Base-by-base conservation (phyloP, 108 stramenopile genomes). In the Stephanodiscus triporus region DNA sequence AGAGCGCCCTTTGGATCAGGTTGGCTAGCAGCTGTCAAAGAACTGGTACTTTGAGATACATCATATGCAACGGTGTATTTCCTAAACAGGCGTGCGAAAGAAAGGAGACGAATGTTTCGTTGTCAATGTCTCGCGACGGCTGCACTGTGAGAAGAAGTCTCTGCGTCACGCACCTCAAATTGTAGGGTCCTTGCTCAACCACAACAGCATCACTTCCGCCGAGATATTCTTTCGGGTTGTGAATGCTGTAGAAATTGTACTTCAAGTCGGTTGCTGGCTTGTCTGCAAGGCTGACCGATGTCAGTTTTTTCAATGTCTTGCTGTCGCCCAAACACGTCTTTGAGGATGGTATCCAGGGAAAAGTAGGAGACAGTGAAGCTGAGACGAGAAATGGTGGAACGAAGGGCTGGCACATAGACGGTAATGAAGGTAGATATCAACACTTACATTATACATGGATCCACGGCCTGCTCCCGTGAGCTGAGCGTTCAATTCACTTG, bases 151-250 rank as follows among this genome's bases (percentile, higher is more conserved):
- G 16, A 40, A 14, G 6, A 19, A 68, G 38, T 8, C 19, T 14
- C 19, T 14, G 14, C 24, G 24, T 27, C 37, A 64, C 76, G 14
- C 45, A 77, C 73, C 64, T 75, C 48, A 84, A 47, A 0, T 45
- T 67, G 71, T 84, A 84, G 4, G 84, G 84, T 40, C 84, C 84
- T n/a, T 72, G 38, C 34, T 84, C 84, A 23, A 81, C 74, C 32
- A 84, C 58, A 30, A 62, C 45, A n/a, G 84, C 84, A 59, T 84
- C 84, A 40, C 48, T 57, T 17, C 84, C 84, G 29, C 26, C 64
- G 17, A 84, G 76, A 51, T 84, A 84, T 40, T 81, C 80, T 59
- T 77, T 73, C 24, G 84, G 84, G 26, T 84, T 84, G 42, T 84
- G 10, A 26, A 84, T 78, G 36, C 49, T 63, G 67, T 81, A 84